Percentiles rank a stretch among this genome's conserved stretches.
These are phyloP conservation scores for Xylaria sp. DNA, from an alignment of 495 filamentous ascomycete genomes.

Conservation along the genomic window DNA sequence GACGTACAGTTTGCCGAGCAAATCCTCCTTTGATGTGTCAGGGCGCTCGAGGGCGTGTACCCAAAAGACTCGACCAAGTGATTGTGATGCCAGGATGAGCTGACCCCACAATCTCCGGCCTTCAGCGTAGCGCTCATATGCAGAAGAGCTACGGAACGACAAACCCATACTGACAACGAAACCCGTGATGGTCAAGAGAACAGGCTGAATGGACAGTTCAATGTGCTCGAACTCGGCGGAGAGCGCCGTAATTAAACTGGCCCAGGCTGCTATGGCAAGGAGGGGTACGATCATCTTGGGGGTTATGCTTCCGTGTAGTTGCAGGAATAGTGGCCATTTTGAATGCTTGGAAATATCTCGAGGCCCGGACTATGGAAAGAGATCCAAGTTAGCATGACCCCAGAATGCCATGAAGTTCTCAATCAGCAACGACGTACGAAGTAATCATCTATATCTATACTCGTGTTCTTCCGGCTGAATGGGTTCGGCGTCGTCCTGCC, in stretches of 20 bases:
- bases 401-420: neutral
- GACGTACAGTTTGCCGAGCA: slow-evolving; percentile 66
- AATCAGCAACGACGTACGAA: slow-evolving; percentile 50
- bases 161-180: slow-evolving; percentile 87
- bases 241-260: slow-evolving; percentile 71
- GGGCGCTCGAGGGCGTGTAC: slow-evolving; percentile 72
- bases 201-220: slow-evolving; percentile 67
- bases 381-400: neutral
- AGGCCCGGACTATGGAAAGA: slow-evolving; percentile 60
- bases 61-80: slow-evolving; percentile 81
- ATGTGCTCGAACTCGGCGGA: slow-evolving; percentile 59
- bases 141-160: slow-evolving; percentile 83
- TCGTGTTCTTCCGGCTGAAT: slow-evolving; percentile 53
- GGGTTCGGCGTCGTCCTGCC: slow-evolving; percentile 48
- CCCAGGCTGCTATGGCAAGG: slow-evolving; percentile 70
- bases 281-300: slow-evolving; percentile 83
- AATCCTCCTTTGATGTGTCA: slow-evolving; percentile 66
- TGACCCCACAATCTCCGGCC: slow-evolving; percentile 80
- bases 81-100: slow-evolving; percentile 73
- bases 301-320: slow-evolving; percentile 80
- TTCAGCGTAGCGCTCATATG: slow-evolving; percentile 83
- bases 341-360: slow-evolving; percentile 77
- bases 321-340: slow-evolving; percentile 81
- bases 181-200: slow-evolving; percentile 84
- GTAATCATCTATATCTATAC: slow-evolving; percentile 59